Evolutionary conservation across 2,329 filamentous ascomycete species (phyloP), one percentile per base, ranked within the genome.

Genomic region (Dothideomycetidae sp.): DNA sequence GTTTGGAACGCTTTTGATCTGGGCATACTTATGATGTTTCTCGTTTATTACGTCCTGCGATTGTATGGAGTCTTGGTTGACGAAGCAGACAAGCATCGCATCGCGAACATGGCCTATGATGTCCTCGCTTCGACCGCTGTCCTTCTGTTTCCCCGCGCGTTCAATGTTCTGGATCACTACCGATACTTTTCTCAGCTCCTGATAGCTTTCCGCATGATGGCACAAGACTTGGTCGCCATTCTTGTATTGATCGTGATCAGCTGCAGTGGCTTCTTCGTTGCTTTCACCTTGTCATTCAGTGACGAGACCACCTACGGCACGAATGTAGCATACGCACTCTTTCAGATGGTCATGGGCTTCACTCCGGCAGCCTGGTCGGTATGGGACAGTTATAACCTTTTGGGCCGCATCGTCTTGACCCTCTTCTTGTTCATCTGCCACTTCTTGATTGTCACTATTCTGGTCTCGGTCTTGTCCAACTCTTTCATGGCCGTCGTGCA

Each of bases 1-100:
- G 90, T 94, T 56, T 94, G 88, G 88, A 94, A 94, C 56, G 75
- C 86, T 26, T 93, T 94, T 56, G 88, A 94, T 53, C 65, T 94
- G 26, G 86, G 86, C 5, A 94, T 94, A 37, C 62, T 94, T 36
- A 62, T 93, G 15, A 65, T 94, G 43, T 74, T 94, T 48, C 75
- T 92, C 50, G 71, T 82, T 39, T 94, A 94, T 63, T 93, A 93
- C 55, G 81, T 81, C 50, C 75, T 94, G 63, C 76, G 88, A 39
- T 69, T 90, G 10, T 93, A 92, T 51, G 84, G 85, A 13, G 79
- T 93, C 36, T 75, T 93, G 42, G 67, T 93, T 48, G 75, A 83
- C 2, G 81, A 86, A 46, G 71, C 77, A 14, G 64, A 64, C 37
- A 71, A 68, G 33, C 70, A 79, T 42, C 68, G 72, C 31, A 78